Evolutionary conservation across 2,329 filamentous ascomycete species (phyloP).

Genomic region (Eutypa lata): DNA sequence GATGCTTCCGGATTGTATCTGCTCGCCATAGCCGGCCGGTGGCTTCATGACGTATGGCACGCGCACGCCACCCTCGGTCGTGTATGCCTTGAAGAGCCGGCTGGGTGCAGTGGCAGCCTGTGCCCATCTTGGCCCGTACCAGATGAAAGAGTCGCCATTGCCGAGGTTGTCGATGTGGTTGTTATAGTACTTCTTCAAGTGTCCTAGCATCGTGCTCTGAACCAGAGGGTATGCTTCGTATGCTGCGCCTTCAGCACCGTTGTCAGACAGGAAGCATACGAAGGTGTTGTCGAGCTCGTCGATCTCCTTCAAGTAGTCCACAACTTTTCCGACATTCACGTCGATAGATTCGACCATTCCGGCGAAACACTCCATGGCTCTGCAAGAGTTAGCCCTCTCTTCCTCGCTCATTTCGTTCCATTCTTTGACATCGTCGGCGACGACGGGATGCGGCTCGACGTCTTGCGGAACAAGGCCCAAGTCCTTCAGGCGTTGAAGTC

Average conservation of each 20-base stretch:
- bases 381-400: slow-evolving; percentile 44
- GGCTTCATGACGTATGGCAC: slow-evolving; percentile 50
- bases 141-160: slow-evolving; percentile 54
- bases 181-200: slow-evolving; percentile 55
- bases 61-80: slow-evolving; percentile 48
- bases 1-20: slow-evolving; percentile 32
- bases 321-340: slow-evolving; percentile 55
- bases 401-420: slow-evolving; percentile 46
- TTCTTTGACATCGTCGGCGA: slow-evolving; percentile 44
- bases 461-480: slow-evolving; percentile 52
- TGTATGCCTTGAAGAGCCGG: slow-evolving; percentile 39
- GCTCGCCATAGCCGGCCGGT: slow-evolving; percentile 24
- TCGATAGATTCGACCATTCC: slow-evolving; percentile 65
- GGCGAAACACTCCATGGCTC: slow-evolving; percentile 60
- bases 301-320: slow-evolving; percentile 51
- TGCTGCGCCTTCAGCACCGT: slow-evolving; percentile 57
- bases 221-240: slow-evolving; percentile 59
- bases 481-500: slow-evolving; percentile 53
- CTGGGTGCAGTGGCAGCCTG: slow-evolving; percentile 35
- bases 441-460: slow-evolving; percentile 48
- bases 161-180: slow-evolving; percentile 58
- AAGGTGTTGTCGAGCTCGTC: slow-evolving; percentile 63
- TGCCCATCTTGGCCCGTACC: slow-evolving; percentile 58
- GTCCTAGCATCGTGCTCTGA: slow-evolving; percentile 46
- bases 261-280: slow-evolving; percentile 62